A percentile compares a stretch with the other conserved stretches of the same genome.
phyloP scores from a whole-genome alignment of 2,329 filamentous ascomycete genomes.

The Alternaria sp. region DNA sequence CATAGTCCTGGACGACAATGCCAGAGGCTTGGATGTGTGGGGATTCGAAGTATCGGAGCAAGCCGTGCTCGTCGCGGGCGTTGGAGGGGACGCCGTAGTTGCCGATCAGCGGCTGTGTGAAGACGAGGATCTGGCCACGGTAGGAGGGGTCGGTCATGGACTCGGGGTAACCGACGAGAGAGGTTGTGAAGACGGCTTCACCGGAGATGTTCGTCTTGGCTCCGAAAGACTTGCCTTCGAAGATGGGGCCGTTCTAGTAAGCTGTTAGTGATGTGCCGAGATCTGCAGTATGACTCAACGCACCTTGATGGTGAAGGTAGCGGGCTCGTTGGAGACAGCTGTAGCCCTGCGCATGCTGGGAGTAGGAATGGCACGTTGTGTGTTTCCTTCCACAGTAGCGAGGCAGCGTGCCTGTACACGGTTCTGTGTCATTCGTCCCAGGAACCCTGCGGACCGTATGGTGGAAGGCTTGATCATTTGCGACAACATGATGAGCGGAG shows the following conservation, averaged over 20 bases:
- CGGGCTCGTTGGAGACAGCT: slow-evolving; percentile 74
- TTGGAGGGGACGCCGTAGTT: slow-evolving; percentile 97
- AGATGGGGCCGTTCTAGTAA: slow-evolving; percentile 84
- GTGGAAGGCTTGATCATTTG: slow-evolving; percentile 61
- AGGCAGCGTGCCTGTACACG: slow-evolving; percentile 59
- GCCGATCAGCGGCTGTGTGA: slow-evolving; percentile 96
- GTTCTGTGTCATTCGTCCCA: slow-evolving; percentile 56
- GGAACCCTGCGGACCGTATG: slow-evolving; percentile 49
- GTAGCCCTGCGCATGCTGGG: slow-evolving; percentile 64
- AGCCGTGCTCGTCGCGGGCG: slow-evolving; percentile 82
- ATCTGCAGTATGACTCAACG: slow-evolving; percentile 36
- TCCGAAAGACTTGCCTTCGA: slow-evolving; percentile 95
- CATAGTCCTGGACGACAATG: slow-evolving; percentile 94
- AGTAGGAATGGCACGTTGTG: slow-evolving; percentile 70
- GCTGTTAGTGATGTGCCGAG: slow-evolving; percentile 41
- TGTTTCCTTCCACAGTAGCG: slow-evolving; percentile 73
- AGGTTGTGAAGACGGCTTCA: slow-evolving; percentile 98
- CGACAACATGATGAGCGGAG: slow-evolving; percentile 58
- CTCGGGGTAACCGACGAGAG: slow-evolving; percentile 96
- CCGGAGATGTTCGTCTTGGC: slow-evolving; percentile 96
- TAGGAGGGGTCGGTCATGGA: slow-evolving; percentile 75
- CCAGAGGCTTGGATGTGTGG: slow-evolving; percentile 96
- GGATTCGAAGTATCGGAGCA: slow-evolving; percentile 97
- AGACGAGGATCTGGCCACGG: slow-evolving; percentile 92
- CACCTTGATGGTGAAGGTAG: slow-evolving; percentile 94